Conservation (phyloP, 2,329 filamentous ascomycete genomes). For the Botrytis cinerea region DNA sequence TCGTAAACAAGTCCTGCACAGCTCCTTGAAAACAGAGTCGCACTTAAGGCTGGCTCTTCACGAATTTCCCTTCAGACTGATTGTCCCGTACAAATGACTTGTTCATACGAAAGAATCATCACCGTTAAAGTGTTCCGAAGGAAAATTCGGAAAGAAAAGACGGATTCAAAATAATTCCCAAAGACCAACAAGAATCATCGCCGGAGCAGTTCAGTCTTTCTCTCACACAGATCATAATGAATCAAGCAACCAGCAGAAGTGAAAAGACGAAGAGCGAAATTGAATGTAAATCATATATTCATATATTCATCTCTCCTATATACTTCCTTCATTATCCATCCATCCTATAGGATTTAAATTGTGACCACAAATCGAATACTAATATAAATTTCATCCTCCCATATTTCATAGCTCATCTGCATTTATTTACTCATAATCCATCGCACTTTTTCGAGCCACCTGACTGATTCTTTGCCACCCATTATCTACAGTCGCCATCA, state of each 20-base stretch:
- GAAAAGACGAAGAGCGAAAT: background rate
- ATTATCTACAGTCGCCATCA: background rate
- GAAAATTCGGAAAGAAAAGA: background rate
- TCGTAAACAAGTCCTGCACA: background rate
- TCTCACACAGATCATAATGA: background rate
- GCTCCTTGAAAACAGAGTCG: background rate
- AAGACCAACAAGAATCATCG: background rate
- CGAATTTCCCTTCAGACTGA: fast-evolving
- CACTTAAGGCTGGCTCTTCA: background rate
- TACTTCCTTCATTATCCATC: too few relatives aligned
- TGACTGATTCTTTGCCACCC: background rate
- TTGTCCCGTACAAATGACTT: background rate
- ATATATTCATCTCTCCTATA: background rate
- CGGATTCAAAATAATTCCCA: fast-evolving
- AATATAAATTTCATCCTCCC: slow-evolving; percentile 8
- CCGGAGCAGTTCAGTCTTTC: background rate
- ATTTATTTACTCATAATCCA: background rate
- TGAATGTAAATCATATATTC: background rate
- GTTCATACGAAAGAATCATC: background rate
- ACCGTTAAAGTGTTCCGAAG: background rate
- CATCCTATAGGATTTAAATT: background rate
- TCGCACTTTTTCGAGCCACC: too few relatives aligned
- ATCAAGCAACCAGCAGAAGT: background rate
- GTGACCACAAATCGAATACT: background rate
- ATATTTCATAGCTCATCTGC: slow-evolving; percentile 8